Conservation (phyloP, 1,284 basidiomycete species). For the Tylopilus orsonianus region DNA sequence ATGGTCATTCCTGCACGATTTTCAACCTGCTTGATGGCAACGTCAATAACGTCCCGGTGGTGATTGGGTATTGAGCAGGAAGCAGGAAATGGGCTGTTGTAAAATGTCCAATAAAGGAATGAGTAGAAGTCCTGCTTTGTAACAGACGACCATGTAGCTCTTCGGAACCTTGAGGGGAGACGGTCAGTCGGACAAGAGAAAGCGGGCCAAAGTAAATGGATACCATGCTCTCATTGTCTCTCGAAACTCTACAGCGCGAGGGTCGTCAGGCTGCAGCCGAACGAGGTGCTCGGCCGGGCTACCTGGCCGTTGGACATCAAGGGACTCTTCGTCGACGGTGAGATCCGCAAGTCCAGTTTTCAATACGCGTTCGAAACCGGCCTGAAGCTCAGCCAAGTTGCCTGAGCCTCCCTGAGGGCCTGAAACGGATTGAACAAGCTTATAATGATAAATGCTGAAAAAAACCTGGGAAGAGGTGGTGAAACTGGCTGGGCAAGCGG, state of each 20-base stretch:
- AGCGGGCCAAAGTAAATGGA: constrained; percentile 1
- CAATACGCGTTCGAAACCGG: constrained; percentile 59
- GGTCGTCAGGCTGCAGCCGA: constrained; percentile 60
- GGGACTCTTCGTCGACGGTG: constrained; percentile 56
- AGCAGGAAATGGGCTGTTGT: constrained; percentile 60
- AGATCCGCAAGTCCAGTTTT: constrained; percentile 55
- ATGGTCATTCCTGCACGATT: constrained; percentile 70
- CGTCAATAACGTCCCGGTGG: constrained; percentile 53
- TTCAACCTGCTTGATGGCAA: constrained; percentile 64
- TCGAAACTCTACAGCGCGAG: constrained; percentile 75
- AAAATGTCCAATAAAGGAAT: constrained; percentile 88
- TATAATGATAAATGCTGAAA: constrained; percentile 73
- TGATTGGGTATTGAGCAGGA: constrained; percentile 45
- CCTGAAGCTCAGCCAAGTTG: constrained; percentile 54
- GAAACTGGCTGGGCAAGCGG: not conserved
- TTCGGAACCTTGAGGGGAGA: constrained; percentile 57
- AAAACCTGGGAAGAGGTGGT: constrained; percentile 48
- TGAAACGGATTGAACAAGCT: constrained; percentile 56
- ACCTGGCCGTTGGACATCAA: constrained; percentile 50
- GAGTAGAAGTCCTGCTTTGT: constrained; percentile 62
- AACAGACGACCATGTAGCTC: constrained; percentile 73
- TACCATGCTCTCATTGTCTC: constrained; percentile 65
- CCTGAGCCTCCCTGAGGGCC: constrained; percentile 47
- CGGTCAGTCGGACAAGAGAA: constrained; percentile 5
- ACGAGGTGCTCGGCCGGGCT: constrained; percentile 62